Base-by-base conservation (phyloP, 2,329 filamentous ascomycete genomes). In the Nigrospora sphaerica region DNA sequence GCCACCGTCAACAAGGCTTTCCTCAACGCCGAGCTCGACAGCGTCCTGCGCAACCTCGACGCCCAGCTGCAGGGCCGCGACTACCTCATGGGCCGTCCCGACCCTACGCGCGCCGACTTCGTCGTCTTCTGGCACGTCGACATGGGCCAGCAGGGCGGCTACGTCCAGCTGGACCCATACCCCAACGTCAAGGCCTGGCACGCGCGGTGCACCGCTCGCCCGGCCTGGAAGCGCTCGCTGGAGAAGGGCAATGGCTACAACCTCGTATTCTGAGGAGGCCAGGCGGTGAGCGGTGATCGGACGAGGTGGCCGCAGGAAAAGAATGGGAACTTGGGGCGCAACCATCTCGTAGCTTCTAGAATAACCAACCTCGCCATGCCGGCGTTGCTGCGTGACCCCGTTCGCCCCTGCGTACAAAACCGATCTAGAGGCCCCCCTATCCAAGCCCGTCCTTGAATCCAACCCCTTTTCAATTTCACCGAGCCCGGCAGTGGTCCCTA, bases 241-340 rank as follows among this genome's bases (percentile, higher is more conserved):
- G 53, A 55, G 52, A 56, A 56, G 52, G 52, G 51, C 32, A 51
- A 50, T 23, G 53, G 48, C 18, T 56, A 56, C 41, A 23, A 53
- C n/a, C 10, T 47, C 32, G 17, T 6, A 28, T 28, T 28, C 23
- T 28, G 23, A 28, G 23, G 7, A 28, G 2, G 23, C 5, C 23
- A 9, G 7, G 23, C 23, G 23, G 23, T 28, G 23, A 28, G 23
- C 6, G 7, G 2, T 6, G 23, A 10, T 28, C 6, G 4, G 23
- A 28, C 10, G 23, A 28, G 23, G 10, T 10, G 23, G 23, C 23
- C 7, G 7, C 7, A 28, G 23, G 7, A 28, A 10, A 28, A 28
- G 23, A 28, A 28, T 28, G 23, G 23, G 7, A 4, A 28, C 23
- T 28, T 9, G 23, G 6, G 23, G 5, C 10, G 23, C 19, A 4